Conservation (phyloP, 2,329 filamentous ascomycete species). For the Ascochyta fabae region DNA sequence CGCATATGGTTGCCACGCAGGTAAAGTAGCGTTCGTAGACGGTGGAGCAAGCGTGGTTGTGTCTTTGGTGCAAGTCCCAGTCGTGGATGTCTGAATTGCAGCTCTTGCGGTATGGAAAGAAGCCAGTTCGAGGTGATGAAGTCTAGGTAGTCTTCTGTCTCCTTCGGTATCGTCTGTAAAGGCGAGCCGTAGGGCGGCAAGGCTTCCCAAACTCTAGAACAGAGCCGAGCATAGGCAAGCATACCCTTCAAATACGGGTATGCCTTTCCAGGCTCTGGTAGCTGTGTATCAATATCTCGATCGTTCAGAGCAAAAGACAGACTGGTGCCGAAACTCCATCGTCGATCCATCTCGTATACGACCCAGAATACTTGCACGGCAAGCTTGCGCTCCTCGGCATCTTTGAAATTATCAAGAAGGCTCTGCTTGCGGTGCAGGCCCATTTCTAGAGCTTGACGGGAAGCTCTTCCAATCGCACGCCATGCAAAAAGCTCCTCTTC, state of each 20-base stretch:
- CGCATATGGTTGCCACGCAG: slow-evolving; percentile 30
- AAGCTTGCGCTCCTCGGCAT: slow-evolving; percentile 15
- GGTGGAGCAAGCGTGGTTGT: slow-evolving; percentile 24
- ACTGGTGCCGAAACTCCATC: slow-evolving; percentile 33
- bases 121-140: slow-evolving; percentile 31
- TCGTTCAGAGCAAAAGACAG: slow-evolving; percentile 29
- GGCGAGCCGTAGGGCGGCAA: slow-evolving; percentile 28
- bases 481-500: slow-evolving; percentile 29
- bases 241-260: slow-evolving; percentile 28
- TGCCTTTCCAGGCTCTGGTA: slow-evolving; percentile 26
- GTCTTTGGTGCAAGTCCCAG: slow-evolving; percentile 13
- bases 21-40: slow-evolving; percentile 23
- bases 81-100: slow-evolving; percentile 25
- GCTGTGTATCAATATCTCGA: slow-evolving; percentile 27
- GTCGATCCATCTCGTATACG: slow-evolving; percentile 28
- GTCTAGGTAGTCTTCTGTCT: slow-evolving; percentile 30
- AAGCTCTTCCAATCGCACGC: slow-evolving; percentile 28
- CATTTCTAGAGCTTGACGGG: slow-evolving; percentile 29
- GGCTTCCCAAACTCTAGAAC: slow-evolving; percentile 30
- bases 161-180: slow-evolving; percentile 26
- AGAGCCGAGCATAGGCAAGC: slow-evolving; percentile 27
- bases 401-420: slow-evolving; percentile 26
- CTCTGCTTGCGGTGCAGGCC: slow-evolving; percentile 29
- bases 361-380: slow-evolving; percentile 30
- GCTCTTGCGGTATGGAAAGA: slow-evolving; percentile 22